Base-by-base conservation (phyloP, 1,139 yeast species). In the Blastobotrys elegans region DNA sequence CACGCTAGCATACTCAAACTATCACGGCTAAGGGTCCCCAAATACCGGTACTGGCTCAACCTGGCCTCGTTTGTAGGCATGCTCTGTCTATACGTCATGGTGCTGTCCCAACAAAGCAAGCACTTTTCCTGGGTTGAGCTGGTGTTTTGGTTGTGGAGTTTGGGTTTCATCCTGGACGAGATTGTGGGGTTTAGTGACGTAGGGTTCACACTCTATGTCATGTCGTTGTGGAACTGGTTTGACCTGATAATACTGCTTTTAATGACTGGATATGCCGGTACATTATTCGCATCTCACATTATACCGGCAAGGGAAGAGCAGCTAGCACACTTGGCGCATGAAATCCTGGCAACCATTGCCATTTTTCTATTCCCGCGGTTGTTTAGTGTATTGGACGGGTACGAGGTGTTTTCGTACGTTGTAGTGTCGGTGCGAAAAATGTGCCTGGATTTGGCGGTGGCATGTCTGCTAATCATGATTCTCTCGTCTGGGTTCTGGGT, bases 401-500 rank as follows among this genome's bases (percentile, higher is more conserved):
- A 76, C 56, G 74, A 73, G 51, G 75, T 76, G 48, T 77, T 79
- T 65, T 75, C 79, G 48, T 66, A 77, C 61, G 75, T 78, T 53
- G 68, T 78, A 13, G 65, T 77, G 29, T 73, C 81, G 14, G 72
- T 76, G 44, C 71, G 78, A 48, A 72, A 73, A 54, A 79, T 79
- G 84, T 66, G 74, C 40, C 70, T 76, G 61, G 80, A 77, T 55
- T 68, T 79, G 56, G 60, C 76, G 42, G 80, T 79, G n/a, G 68
- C 79, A 47, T 70, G 76, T 52, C 67, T 74, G 38, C 68, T 79
- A 44, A 75, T 79, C 50, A 64, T 75, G 24, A 71, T 80, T 37
- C 68, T 79, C 54, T 76, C 78, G 2, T 70, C 77, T 44, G 84
- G 84, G 4, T 80, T 79, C 56, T 79, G 79, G 67, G 72, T 79